These are phyloP conservation scores for Rickenella mellea DNA, from an alignment of 768 basidiomycete species.

Conservation along the genomic window DNA sequence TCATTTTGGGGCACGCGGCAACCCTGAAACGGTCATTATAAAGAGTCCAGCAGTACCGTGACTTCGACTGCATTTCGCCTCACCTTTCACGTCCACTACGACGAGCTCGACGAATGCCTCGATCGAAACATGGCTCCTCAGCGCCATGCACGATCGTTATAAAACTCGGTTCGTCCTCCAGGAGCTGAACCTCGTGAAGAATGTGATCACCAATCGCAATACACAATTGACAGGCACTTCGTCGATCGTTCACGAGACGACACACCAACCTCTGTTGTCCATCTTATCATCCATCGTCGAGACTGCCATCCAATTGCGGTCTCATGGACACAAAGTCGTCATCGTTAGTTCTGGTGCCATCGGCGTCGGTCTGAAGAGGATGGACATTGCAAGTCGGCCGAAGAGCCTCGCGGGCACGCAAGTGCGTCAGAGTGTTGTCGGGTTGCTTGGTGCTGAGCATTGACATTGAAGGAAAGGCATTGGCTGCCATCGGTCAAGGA, in stretches of 20 bases:
- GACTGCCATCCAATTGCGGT: conserved; percentile 69
- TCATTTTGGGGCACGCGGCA: too few relatives aligned
- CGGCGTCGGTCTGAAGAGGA: conserved; percentile 86
- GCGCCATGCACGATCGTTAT: conserved; percentile 69
- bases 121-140: too few relatives aligned
- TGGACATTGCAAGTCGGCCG: conserved; percentile 72
- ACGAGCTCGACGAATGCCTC: too few relatives aligned
- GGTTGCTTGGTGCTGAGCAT: background rate
- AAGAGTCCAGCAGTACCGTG: too few relatives aligned
- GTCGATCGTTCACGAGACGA: conserved; percentile 91
- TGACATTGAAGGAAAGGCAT: conserved; percentile 46
- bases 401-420: conserved; percentile 88
- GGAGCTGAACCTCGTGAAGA: conserved; percentile 4
- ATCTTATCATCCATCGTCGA: conserved; percentile 90
- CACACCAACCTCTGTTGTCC: conserved; percentile 85
- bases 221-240: conserved; percentile 62
- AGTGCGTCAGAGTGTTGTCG: conserved; percentile 33
- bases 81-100: too few relatives aligned
- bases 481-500: conserved; percentile 96
- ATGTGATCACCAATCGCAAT: background rate
- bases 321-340: conserved; percentile 86
- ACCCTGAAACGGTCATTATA: too few relatives aligned
- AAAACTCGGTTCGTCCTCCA: conserved; percentile 57
- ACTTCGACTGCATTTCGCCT: too few relatives aligned
- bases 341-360: conserved; percentile 98